These are phyloP conservation scores for Rhexocercosporidium sp. DNA, from an alignment of 2,329 filamentous ascomycete species.

Conservation along the genomic window DNA sequence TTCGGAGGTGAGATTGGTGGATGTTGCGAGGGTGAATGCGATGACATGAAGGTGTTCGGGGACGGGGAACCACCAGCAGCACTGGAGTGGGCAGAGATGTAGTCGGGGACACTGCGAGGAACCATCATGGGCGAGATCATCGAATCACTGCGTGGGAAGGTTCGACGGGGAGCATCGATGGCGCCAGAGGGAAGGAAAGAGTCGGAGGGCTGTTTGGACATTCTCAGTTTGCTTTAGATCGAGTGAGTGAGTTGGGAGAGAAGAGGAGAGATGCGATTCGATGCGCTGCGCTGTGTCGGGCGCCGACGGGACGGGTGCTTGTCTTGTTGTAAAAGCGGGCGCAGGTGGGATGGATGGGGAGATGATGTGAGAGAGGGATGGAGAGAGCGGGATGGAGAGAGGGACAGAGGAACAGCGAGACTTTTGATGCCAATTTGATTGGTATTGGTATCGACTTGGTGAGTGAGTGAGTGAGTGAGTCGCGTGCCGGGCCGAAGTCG, in stretches of 20 bases:
- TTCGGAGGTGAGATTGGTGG: conserved; percentile 41
- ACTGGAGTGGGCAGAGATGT: conserved; percentile 23
- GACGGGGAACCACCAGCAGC: conserved; percentile 22
- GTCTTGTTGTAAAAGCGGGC: background rate
- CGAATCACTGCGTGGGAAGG: conserved; percentile 18
- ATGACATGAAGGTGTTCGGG: conserved; percentile 24
- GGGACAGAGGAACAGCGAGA: background rate
- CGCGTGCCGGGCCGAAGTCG: conserved; percentile 12
- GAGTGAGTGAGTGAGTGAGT: background rate
- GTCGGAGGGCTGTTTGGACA: conserved; percentile 34
- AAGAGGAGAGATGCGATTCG: background rate
- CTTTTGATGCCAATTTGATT: conserved; percentile 26
- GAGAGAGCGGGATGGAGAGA: background rate
- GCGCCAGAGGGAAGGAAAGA: conserved; percentile 40
- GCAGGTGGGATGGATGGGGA: background rate
- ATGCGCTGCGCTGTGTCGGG: background rate
- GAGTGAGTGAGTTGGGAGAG: background rate
- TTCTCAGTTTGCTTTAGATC: conserved; percentile 11
- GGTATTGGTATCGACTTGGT: too few relatives aligned
- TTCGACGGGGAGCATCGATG: conserved; percentile 28
- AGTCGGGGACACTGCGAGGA: conserved; percentile 33
- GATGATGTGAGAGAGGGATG: too few relatives aligned
- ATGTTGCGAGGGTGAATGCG: conserved; percentile 29
- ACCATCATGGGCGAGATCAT: conserved; percentile 27
- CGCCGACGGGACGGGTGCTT: background rate